phyloP scores from a whole-genome alignment of 2,329 filamentous ascomycete genomes.

The Tricladium varicosporioides region DNA sequence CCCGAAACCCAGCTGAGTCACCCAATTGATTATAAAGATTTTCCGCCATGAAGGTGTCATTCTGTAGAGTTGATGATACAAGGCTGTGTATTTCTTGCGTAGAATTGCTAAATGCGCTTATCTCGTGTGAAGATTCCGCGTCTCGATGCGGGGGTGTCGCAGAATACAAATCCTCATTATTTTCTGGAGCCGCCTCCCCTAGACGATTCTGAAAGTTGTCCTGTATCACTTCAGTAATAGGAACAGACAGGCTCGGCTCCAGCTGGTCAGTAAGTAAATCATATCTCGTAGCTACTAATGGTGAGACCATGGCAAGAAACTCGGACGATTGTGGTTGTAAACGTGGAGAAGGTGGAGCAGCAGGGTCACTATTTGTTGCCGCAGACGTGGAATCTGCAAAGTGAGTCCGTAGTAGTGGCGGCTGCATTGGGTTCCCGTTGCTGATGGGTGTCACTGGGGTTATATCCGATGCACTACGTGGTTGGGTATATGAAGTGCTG shows the following conservation, averaged over 20 bases:
- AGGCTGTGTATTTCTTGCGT: no score
- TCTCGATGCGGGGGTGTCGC: constrained; percentile 3
- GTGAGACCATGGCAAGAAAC: constrained; percentile 29
- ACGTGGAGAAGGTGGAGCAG: constrained; percentile 22
- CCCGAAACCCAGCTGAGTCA: no score
- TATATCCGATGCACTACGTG: neutral
- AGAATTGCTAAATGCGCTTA: neutral
- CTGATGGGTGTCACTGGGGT: neutral
- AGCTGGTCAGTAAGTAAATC: neutral
- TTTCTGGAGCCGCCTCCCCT: neutral
- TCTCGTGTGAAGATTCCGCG: no score
- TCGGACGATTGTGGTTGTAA: constrained; percentile 28
- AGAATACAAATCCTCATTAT: constrained; percentile 9
- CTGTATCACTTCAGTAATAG: no score
- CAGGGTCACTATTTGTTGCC: neutral
- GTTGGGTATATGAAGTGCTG: constrained; percentile 10
- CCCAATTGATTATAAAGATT: no score
- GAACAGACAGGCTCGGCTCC: neutral
- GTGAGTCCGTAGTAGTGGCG: constrained; percentile 5
- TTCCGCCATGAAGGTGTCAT: no score
- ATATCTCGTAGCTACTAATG: constrained; percentile 18
- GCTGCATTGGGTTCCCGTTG: neutral
- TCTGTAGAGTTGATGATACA: no score
- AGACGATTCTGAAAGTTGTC: neutral
- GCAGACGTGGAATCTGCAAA: neutral